Percentiles rank a stretch among this genome's conserved stretches.
phyloP scores from a whole-genome alignment of 2,329 filamentous ascomycete genomes.

The Didymella glomerata region DNA sequence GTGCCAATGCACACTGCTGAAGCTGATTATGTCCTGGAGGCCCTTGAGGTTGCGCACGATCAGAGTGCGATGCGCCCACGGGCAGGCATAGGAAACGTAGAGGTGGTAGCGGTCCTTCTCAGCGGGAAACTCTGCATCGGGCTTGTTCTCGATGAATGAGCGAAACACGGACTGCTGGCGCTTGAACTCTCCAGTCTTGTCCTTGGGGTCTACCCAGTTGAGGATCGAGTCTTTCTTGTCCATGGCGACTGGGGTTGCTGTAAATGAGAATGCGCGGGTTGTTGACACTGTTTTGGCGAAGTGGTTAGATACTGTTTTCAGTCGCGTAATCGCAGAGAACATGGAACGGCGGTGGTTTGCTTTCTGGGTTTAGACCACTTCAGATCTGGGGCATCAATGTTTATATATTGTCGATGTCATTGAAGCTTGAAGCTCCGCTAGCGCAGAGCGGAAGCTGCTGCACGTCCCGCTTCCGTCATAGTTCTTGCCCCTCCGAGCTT shows the following conservation, averaged over 20 bases:
- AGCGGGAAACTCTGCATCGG: conserved; percentile 77
- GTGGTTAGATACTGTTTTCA: conserved; percentile 26
- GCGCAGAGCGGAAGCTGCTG: conserved; percentile 11
- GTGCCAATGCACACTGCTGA: conserved; percentile 92
- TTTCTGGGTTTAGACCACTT: not conserved
- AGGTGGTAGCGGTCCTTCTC: conserved; percentile 94
- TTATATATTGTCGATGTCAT: conserved; percentile 38
- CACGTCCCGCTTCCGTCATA: conserved; percentile 35
- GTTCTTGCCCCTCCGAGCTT: conserved; percentile 28
- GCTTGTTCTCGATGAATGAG: conserved; percentile 76
- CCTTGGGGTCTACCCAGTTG: conserved; percentile 80
- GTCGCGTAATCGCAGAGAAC: conserved; percentile 29
- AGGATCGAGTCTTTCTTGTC: conserved; percentile 65
- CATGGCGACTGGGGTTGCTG: conserved; percentile 21
- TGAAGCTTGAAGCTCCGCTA: conserved; percentile 24
- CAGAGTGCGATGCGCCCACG: conserved; percentile 89
- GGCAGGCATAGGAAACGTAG: conserved; percentile 93
- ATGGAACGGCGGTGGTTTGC: conserved; percentile 22
- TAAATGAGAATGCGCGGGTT: conserved; percentile 25
- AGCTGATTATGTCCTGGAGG: conserved; percentile 80
- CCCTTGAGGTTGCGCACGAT: conserved; percentile 93
- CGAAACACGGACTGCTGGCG: conserved; percentile 85
- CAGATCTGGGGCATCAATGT: not conserved
- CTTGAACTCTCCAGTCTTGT: conserved; percentile 91
- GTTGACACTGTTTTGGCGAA: conserved; percentile 19